Evolutionary conservation across 2,329 filamentous ascomycete genomes (phyloP).

Genomic region (Plenodomus biglobosus): DNA sequence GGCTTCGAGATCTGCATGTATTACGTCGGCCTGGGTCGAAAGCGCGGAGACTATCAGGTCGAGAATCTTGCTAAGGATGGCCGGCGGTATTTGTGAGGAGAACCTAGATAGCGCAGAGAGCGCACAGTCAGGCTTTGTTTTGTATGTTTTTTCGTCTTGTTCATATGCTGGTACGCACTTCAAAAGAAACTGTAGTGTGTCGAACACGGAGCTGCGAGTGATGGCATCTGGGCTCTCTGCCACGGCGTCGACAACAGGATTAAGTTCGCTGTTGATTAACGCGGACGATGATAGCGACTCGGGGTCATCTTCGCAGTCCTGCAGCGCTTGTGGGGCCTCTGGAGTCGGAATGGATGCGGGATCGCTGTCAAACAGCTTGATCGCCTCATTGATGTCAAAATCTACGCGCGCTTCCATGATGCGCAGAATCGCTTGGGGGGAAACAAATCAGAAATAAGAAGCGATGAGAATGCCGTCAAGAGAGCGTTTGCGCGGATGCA

Average conservation of each 20-base stretch:
- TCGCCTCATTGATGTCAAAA: conserved; percentile 95
- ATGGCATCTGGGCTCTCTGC: conserved; percentile 91
- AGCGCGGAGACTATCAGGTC: conserved; percentile 86
- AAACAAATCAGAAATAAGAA: conserved; percentile 17
- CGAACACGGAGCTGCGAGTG: conserved; percentile 74
- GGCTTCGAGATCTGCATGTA: conserved; percentile 82
- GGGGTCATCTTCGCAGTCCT: conserved; percentile 91
- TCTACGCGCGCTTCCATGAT: conserved; percentile 67
- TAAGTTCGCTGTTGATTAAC: conserved; percentile 81
- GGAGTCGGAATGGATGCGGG: conserved; percentile 79
- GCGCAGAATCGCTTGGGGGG: conserved; percentile 36
- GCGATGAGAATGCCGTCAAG: conserved; percentile 19
- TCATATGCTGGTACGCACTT: conserved; percentile 76
- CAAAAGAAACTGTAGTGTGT: conserved; percentile 91
- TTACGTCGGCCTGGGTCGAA: conserved; percentile 79
- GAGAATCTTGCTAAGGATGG: conserved; percentile 87
- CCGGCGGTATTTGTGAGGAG: conserved; percentile 73
- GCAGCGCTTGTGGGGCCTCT: conserved; percentile 78
- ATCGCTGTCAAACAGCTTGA: conserved; percentile 96
- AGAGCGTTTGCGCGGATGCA: conserved; percentile 12
- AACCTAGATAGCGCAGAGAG: conserved; percentile 71
- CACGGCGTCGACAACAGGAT: conserved; percentile 89
- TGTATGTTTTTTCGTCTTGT: conserved; percentile 31
- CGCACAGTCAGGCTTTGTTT: conserved; percentile 60
- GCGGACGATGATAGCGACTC: conserved; percentile 73